Conservation (phyloP, 148 eudicot genomes). For the Rhododendron griersonianum region DNA sequence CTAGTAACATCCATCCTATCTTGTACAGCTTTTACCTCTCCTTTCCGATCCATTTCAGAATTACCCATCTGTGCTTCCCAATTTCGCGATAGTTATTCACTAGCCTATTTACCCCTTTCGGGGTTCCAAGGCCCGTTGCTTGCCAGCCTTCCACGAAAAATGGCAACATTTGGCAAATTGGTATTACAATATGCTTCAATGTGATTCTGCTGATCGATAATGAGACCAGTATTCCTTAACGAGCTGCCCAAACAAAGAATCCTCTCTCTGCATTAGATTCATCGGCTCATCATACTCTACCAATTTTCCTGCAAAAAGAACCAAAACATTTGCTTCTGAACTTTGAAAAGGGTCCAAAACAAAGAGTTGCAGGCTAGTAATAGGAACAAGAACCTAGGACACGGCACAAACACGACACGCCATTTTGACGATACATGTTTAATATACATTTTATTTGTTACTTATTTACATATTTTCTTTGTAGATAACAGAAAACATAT, state of each 20-base stretch:
- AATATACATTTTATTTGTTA: neutral
- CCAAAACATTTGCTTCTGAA: neutral
- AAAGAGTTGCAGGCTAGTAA: neutral
- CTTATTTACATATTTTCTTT: neutral
- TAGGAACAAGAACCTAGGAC: neutral
- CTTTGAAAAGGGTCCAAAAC: neutral
- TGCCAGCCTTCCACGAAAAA: neutral
- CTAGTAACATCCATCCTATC: neutral
- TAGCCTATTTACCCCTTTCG: neutral
- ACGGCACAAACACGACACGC: neutral
- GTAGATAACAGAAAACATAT: neutral
- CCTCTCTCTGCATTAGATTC: slow-evolving; percentile 68
- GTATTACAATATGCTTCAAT: slow-evolving; percentile 18
- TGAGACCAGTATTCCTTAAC: slow-evolving; percentile 96
- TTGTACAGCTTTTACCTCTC: neutral
- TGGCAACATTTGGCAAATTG: neutral
- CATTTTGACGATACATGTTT: neutral
- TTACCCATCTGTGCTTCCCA: neutral
- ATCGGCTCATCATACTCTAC: slow-evolving; percentile 85
- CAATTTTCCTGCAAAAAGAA: slow-evolving; percentile 48
- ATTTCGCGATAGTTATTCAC: neutral
- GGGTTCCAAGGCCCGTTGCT: too few relatives aligned
- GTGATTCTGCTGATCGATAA: slow-evolving; percentile 53
- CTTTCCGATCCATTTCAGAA: neutral
- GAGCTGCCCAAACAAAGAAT: slow-evolving; percentile 68